Base-by-base conservation (phyloP, 129 eudicot species). In the Flaveria bidentis region DNA sequence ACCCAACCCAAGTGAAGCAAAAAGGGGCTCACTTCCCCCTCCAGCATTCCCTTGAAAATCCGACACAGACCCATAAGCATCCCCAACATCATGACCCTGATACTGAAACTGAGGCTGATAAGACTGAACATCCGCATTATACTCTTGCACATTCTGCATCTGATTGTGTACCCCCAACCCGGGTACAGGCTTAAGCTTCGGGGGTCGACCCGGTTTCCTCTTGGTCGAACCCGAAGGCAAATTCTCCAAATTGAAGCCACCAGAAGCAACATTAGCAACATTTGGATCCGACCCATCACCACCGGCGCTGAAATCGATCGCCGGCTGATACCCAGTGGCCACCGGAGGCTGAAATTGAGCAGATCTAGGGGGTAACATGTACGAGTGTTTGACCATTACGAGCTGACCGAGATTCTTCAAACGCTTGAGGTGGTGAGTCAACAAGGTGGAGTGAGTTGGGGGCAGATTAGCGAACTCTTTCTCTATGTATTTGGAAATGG, bases 351-450 rank as follows among this genome's bases (percentile, higher is more conserved):
- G 64, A 62, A 84, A 66, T 56, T 85, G 68, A 57, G 13, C 64
- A 84, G 94, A 83, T 80, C 89, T n/a, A 69, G 88, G 60, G 67
- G 92, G 85, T 16, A 93, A 83, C 83, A 69, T 80, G 74, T 93
- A 93, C 2, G 97, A 90, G 69, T 90, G 88, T 67, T 93, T 93
- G 47, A 82, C 79, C 96, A 93, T 85, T 9, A 88, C 71, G 4
- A 93, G 87, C 11, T 87, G 86, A 58, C 96, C 97, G 52, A n/a
- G 30, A 42, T 28, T 71, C 69, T 86, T 93, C 84, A 93, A 26
- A 1, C 83, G 76, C 78, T 87, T 93, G 22, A 93, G 86, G 55
- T 88, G 89, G 33, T 87, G 85, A 85, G 96, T 87, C 86, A 93
- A 69, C 85, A 88, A 44, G 14, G 72, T 55, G 3, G 85, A 7